Base-by-base conservation (phyloP, 441 rosid species). In the Kokia cookei region DNA sequence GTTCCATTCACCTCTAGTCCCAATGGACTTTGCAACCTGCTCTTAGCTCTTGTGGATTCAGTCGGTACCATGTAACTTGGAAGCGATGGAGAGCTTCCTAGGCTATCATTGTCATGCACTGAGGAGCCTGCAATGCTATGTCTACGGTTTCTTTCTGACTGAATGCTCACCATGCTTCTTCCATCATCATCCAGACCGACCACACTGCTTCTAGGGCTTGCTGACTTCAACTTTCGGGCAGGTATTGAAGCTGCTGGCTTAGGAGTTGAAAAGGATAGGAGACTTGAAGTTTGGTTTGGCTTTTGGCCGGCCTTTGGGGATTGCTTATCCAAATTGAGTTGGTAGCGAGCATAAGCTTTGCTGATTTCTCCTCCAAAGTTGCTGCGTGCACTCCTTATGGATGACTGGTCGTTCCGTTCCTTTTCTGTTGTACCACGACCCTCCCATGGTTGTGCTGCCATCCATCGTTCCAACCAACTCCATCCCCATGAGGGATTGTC, bases 371-470 rank as follows among this genome's bases (percentile, higher is more conserved):
- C 94, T 68, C 78, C 93, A 4, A 73, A 59, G 22, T 74, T 71
- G 82, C 86, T 73, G 53, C 79, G 72, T 22, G 84, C 77, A 69
- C 81, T 79, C 80, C 87, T 91, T 19, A 82, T 62, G 7, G 92
- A 86, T 53, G 88, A 82, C 14, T 62, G 82, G 75, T 86, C 88
- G 57, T 76, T 78, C 73, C 53, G 75, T 69, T 82, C 98, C 80
- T 88, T 90, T 71, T 88, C 89, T 3, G 85, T 71, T 42, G 53
- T 62, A 77, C 82, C 82, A 15, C 80, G 80, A 79, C 79, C 80
- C 74, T 93, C 97, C 93, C 95, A 89, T 76, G 98, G 91, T 79
- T 85, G 88, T 3, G 94, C 86, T 72, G 97, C 90, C 89, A 88
- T 89, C 99, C 95, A 86, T 64, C 93, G 80, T 70, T 88, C 95